Base-by-base conservation (phyloP, 208 protist species). In the Wallacemonas sp. region DNA sequence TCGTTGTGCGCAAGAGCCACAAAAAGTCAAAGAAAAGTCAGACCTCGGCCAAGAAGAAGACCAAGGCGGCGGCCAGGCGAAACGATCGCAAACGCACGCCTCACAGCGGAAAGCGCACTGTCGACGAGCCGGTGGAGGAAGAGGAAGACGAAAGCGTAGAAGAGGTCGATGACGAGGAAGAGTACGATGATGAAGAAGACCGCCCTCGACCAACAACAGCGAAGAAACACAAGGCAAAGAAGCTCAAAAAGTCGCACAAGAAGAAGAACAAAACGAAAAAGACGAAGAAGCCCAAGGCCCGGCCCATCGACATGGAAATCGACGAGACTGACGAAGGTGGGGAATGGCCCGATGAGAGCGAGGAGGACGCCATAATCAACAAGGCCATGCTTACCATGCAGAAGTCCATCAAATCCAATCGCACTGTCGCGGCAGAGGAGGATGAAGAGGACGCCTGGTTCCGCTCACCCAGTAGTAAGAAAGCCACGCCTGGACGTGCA, bases 371-470 rank as follows among this genome's bases (percentile, higher is more conserved):
- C 6, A 16, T 41, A 5, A 46, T 61, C 17, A 36, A 43, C 19
- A 17, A 8, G 19, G 38, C 56, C 5, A 19, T 61, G 30, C 8
- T 9, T 30, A 5, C 9, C 5, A 21, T 32, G 32, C 17, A 61
- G 19, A 9, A 17, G n/a, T 41, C 30, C 38, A 32, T 16, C 17
- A 47, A 19, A 23, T 8, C 44, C 9, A 6, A 11, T 8, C 4
- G 48, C 48, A n/a, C 24, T 56, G 48, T 8, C 12, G 48, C 27
- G 11, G 44, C 12, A 6, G 44, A 23, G 6, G 44, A 49, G 4
- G 47, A 55, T 9, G 26, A 55, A 21, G 47, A 55, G 17, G n/a
- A 55, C 3, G 21, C 47, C 26, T 55, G 47, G 47, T 55, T 55
- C 47, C n/a, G 47, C 23, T 23, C 47, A 8, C 2, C 24, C 36